Evolutionary conservation across 1,284 basidiomycete genomes (phyloP), one percentile per base, ranked within the genome.

Genomic region (Blastosporella zonata): DNA sequence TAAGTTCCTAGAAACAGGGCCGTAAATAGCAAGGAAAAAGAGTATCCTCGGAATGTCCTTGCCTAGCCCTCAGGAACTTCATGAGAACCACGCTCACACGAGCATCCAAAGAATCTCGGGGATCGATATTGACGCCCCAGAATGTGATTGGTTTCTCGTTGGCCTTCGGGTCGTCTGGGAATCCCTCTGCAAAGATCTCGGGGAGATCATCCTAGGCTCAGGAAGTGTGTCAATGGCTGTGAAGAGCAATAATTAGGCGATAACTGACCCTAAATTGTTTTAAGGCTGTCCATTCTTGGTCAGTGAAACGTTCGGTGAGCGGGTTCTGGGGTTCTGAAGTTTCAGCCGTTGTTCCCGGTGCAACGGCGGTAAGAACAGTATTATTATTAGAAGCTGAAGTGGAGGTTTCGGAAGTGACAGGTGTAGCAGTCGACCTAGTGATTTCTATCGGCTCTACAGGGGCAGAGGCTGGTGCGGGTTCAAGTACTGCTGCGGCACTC

Each of bases 1-100:
- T 49, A 87, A 64, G 51, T 83, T 76, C 56, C 85, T 87, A 43
- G 17, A 23, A 46, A 39, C 25, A 20, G 12, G 28, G 10, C 13
- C 21, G 33, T 33, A 5, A 21, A 6, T 9, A 27, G 13, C 29
- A 13, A 17, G 2, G 13, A 18, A 10, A 2, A 6, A 9, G 25
- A 3, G 10, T 33, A 33, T 6, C 8, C 10, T 17, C 3, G 20
- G 20, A 31, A 7, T 39, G 23, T 2, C 44, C 69, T n/a, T 54
- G 82, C 86, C 85, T 79, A 8, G 88, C 88, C 50, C 85, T 74
- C 28, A 89, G 68, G 69, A 90, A 90, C 63, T 90, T 90, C 77
- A 87, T 79, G 36, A 90, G 71, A 6, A 90, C 60, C 17, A 90
- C 85, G 57, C 84, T 88, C 38, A 79, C 77, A 7, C 77, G 75